Conservation (phyloP, 768 basidiomycete species). For the Hericium coralloides region DNA sequence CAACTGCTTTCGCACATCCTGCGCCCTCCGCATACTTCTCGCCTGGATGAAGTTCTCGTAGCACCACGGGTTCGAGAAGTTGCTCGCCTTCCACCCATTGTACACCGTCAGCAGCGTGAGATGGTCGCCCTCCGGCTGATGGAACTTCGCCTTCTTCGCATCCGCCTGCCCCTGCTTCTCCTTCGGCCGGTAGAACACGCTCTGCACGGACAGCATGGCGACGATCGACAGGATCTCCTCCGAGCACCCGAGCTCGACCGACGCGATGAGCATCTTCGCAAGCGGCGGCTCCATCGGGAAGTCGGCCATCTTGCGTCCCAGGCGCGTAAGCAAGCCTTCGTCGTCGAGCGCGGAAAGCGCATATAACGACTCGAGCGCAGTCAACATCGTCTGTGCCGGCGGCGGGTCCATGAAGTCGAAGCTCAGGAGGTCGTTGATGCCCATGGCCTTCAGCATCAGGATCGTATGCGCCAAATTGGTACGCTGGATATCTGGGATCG, state of each 20-base stretch:
- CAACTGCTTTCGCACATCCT: conserved; percentile 96
- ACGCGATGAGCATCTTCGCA: conserved; percentile 97
- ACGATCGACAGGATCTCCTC: conserved; percentile 97
- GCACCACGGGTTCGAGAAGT: conserved; percentile 98
- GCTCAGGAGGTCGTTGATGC: conserved; percentile 92
- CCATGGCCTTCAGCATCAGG: conserved; percentile 96
- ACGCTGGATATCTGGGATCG: conserved; percentile 96
- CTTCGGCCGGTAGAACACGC: conserved; percentile 97
- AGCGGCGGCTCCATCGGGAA: conserved; percentile 96
- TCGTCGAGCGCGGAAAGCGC: conserved; percentile 95
- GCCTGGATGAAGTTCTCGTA: conserved; percentile 99
- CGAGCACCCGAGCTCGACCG: conserved; percentile 94
- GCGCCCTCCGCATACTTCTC: conserved; percentile 91
- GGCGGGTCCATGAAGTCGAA: conserved; percentile 99
- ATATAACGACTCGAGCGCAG: conserved; percentile 89
- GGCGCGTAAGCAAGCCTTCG: conserved; percentile 87
- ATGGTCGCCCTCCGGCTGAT: conserved; percentile 97
- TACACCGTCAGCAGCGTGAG: conserved; percentile 89
- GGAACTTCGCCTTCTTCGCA: conserved; percentile 99
- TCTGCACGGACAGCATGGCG: conserved; percentile 95
- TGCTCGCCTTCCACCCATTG: conserved; percentile 96
- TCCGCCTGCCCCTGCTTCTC: conserved; percentile 99
- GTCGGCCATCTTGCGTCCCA: conserved; percentile 99
- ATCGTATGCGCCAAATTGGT: conserved; percentile 91
- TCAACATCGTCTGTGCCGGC: conserved; percentile 93